A percentile compares a stretch with the other conserved stretches of the same genome.
Evolutionary conservation across 805 yeast genomes (phyloP).

Genomic region (Suhomyces tanzawaensis): DNA sequence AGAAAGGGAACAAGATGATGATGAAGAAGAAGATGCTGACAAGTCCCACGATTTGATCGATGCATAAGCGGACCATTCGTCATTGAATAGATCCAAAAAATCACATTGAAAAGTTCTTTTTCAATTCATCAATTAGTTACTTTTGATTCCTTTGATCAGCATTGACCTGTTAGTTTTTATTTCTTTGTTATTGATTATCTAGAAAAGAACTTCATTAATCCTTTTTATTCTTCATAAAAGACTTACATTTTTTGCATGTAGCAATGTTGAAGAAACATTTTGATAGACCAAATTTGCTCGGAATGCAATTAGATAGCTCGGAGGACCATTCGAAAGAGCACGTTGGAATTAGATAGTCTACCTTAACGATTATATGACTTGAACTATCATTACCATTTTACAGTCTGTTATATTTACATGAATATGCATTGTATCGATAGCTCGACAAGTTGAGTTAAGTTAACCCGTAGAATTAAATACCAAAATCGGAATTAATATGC

Average conservation of each 20-base stretch:
- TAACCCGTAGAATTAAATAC: no score
- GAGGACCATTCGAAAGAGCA: no score
- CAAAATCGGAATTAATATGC: no score
- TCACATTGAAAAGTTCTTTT: slow-evolving; percentile 7
- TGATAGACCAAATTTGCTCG: no score
- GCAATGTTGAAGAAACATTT: no score
- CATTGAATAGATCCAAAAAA: background rate
- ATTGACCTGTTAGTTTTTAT: slow-evolving; percentile 4
- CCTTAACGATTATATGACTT: no score
- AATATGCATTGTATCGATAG: slow-evolving; percentile 4
- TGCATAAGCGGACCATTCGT: slow-evolving; percentile 22
- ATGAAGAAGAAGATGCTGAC: slow-evolving; percentile 39
- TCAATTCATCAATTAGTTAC: slow-evolving; percentile 5
- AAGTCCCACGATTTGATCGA: slow-evolving; percentile 43
- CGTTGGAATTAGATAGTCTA: no score
- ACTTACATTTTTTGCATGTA: no score
- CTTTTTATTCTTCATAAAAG: slow-evolving; percentile 2
- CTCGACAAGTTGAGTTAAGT: no score
- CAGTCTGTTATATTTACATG: slow-evolving; percentile 1
- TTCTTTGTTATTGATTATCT: slow-evolving; percentile 7
- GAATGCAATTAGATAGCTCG: no score
- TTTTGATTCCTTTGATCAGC: background rate
- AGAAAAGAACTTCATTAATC: slow-evolving; percentile 7
- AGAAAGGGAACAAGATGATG: slow-evolving; percentile 65
- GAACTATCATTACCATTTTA: no score